Evolutionary conservation across 306 rosid genomes (phyloP).

Genomic region (Cicer arietinum): DNA sequence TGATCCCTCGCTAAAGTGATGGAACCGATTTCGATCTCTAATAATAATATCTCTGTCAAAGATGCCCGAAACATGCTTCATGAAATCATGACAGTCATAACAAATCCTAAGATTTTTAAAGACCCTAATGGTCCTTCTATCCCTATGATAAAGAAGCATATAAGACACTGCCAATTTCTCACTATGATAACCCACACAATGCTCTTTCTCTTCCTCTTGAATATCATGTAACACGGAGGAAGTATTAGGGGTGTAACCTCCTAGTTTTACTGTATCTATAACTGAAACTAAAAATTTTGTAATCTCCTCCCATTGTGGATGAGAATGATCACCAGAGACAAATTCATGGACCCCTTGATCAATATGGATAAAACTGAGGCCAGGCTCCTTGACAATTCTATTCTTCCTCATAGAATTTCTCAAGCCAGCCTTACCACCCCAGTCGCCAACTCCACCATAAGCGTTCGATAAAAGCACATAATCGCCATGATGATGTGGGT

Average conservation of each 20-base stretch:
- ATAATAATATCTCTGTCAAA: conserved; percentile 53
- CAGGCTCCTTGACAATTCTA: conserved; percentile 62
- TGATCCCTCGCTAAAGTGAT: conserved; percentile 59
- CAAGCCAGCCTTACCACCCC: conserved; percentile 56
- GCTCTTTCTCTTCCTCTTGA: conserved; percentile 68
- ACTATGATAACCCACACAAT: conserved; percentile 61
- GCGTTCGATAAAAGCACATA: conserved; percentile 66
- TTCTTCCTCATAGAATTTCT: conserved; percentile 61
- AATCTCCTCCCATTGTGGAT: conserved; percentile 56
- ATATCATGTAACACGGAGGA: conserved; percentile 61
- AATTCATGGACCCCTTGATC: conserved; percentile 63
- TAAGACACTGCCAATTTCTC: conserved; percentile 72
- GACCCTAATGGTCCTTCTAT: conserved; percentile 60
- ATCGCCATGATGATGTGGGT: conserved; percentile 62
- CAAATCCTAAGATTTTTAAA: conserved; percentile 70
- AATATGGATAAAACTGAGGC: conserved; percentile 56
- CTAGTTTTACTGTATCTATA: conserved; percentile 46
- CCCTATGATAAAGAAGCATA: conserved; percentile 55
- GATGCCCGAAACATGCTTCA: conserved; percentile 59
- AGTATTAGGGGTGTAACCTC: conserved; percentile 55
- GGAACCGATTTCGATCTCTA: conserved; percentile 63
- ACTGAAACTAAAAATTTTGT: conserved; percentile 49
- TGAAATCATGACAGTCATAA: conserved; percentile 66
- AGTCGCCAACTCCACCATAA: conserved; percentile 66
- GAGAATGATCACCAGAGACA: conserved; percentile 63